phyloP scores from a whole-genome alignment of 352 stramenopile species.

The Globisporangium iwayamae region DNA sequence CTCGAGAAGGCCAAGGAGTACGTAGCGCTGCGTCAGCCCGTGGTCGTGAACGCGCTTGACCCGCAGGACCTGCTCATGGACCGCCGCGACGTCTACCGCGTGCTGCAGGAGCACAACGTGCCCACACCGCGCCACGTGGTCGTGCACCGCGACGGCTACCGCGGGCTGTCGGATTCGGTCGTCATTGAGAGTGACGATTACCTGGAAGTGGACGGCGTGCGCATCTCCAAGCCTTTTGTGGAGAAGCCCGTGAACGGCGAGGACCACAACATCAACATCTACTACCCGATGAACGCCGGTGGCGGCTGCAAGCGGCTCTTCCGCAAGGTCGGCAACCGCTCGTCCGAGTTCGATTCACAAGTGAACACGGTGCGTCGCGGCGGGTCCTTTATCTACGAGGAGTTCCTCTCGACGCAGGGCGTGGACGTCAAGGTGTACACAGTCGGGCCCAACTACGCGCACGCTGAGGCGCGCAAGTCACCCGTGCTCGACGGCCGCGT shows the following conservation, averaged over 20 bases:
- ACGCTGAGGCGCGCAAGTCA: constrained; percentile 99
- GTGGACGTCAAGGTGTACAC: constrained; percentile 99
- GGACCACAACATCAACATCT: constrained; percentile 99
- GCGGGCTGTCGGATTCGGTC: constrained; percentile 30
- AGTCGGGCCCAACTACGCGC: constrained; percentile 97
- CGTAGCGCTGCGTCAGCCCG: constrained; percentile 91
- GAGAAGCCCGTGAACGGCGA: constrained; percentile 99
- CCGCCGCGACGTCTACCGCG: constrained; percentile 92
- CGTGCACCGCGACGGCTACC: constrained; percentile 92
- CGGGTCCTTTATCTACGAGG: constrained; percentile 97
- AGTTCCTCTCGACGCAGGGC: constrained; percentile 98
- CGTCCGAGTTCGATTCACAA: constrained; percentile 94
- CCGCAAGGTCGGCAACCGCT: constrained; percentile 93
- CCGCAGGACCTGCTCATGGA: constrained; percentile 96
- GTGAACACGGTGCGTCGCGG: constrained; percentile 91
- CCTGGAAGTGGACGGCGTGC: constrained; percentile 89
- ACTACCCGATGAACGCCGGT: constrained; percentile 98
- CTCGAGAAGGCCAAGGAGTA: constrained; percentile 97
- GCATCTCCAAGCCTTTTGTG: constrained; percentile 99
- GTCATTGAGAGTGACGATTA: constrained; percentile 75
- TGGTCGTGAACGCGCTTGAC: constrained; percentile 97
- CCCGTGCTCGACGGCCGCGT: constrained; percentile 99
- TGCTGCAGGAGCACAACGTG: constrained; percentile 92
- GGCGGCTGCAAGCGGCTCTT: constrained; percentile 99
- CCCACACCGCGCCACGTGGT: constrained; percentile 94